Percentiles rank a stretch among this genome's conserved stretches.
phyloP scores from a whole-genome alignment of 176 grass and related monocot species.

The Musa schizocarpa region DNA sequence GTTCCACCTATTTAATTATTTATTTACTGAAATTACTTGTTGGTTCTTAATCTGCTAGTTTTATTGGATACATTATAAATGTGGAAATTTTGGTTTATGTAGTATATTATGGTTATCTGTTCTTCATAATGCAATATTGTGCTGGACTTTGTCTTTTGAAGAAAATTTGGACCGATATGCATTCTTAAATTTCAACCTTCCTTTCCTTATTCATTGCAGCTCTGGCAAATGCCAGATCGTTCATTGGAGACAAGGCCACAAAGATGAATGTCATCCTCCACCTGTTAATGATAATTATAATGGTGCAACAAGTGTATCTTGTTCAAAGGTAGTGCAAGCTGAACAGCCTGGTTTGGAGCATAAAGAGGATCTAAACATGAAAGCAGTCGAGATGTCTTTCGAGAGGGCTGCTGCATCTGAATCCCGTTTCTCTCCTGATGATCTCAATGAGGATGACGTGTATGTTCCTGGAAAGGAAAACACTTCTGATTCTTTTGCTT shows the following conservation, averaged over 20 bases:
- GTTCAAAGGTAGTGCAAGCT: slow-evolving; percentile 21
- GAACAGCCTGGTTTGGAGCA: slow-evolving; percentile 13
- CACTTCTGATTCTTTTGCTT: background rate
- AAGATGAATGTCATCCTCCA: slow-evolving; percentile 51
- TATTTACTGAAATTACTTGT: background rate
- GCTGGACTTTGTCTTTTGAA: background rate
- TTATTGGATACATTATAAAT: background rate
- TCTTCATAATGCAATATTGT: background rate
- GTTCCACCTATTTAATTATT: background rate
- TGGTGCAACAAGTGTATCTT: slow-evolving; percentile 12
- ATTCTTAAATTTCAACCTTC: background rate
- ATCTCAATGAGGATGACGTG: slow-evolving; percentile 21
- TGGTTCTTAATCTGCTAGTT: background rate
- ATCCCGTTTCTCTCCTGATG: background rate
- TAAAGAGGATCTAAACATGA: slow-evolving; percentile 21
- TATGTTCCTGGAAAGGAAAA: slow-evolving; percentile 6
- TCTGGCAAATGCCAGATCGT: slow-evolving; percentile 73
- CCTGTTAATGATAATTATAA: slow-evolving; percentile 20
- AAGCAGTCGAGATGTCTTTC: slow-evolving; percentile 13
- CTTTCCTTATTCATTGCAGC: slow-evolving; percentile 29
- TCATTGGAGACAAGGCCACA: slow-evolving; percentile 89
- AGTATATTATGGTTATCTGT: background rate
- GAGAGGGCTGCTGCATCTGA: background rate
- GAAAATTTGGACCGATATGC: background rate
- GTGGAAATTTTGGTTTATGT: background rate